Evolutionary conservation across 495 filamentous ascomycete species (phyloP), one percentile per base, ranked within the genome.

Genomic region (Neurospora tetrasperma): DNA sequence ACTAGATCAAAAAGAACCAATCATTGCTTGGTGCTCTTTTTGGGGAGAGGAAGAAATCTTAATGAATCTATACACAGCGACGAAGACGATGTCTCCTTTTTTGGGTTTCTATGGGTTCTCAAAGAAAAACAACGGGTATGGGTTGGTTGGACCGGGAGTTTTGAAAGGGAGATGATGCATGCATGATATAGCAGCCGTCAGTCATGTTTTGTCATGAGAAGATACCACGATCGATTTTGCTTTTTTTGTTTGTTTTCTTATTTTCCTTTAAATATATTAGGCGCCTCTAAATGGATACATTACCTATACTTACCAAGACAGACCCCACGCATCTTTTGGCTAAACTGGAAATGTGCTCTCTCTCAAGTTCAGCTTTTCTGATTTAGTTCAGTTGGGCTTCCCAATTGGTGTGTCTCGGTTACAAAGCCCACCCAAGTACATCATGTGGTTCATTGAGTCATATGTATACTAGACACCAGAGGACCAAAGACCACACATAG

Each of bases 131-230:
- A 31, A 18, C 3, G 54, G 54, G 23, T 27, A 66, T 66, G 54
- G 54, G 54, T 66, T 66, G 54, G 54, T 66, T 66, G 54, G 35
- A 35, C 2, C 1, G 54, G 54, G 54, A 66, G 54, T 66, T 62
- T 31, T 31, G 6, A 78, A 72, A 41, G 75, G 78, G 74, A 41
- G 75, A 73, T 20, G 71, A 41, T 42, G 27, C 18, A 71, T 62
- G 62, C 43, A 68, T 70, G 46, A 71, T 39, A 27, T 39, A 27
- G 43, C 16, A 73, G 31, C 14, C 69, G 20, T 31, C 70, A 72
- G 66, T 43, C 39, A 31, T 31, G 20, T n/a, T 72, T 42, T 70
- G 39, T 70, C 41, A 41, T 35, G 35, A 40, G 42, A 72, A 66
- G 54, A 66, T 66, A 66, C 54, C 54, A 66, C 27, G 27, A 66